Evolutionary conservation across 768 basidiomycete genomes (phyloP), one percentile per base, ranked within the genome.

Genomic region (Stropharia rugosoannulata): DNA sequence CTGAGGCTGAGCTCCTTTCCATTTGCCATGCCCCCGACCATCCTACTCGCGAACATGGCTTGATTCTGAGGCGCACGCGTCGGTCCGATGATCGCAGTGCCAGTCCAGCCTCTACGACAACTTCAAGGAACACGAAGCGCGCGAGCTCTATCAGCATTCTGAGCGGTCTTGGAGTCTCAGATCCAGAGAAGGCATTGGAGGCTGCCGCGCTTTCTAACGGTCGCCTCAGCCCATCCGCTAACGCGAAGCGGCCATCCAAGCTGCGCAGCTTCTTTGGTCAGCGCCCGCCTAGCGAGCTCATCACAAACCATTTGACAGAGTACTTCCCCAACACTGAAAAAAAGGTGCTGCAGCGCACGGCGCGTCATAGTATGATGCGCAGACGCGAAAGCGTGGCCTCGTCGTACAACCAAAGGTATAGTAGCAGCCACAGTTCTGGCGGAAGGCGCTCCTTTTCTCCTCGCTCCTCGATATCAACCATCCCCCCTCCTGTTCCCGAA

Each of bases 201-300:
- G 81, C 84, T 7, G 77, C 81, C 9, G 84, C 84, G 0, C 80
- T 84, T 5, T 76, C 80, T 4, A 68, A 73, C 12, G 63, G 65
- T 7, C 61, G 60, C 41, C 57, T 67, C n/a, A 74, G 55, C 59
- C 72, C 73, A 19, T 32, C 73, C 40, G 63, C 72, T 32, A 73
- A 72, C 54, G 70, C 69, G 42, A 82, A 82, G 62, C 74, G 79
- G 8, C 82, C 86, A 3, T 82, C 83, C 18, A 95, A 93, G 65
- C 69, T 95, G 45, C 90, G 90, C 71, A 95, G 94, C 77, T 99
- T 98, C 79, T 96, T 98, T 63, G 97, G 96, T 13, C 97, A 98
- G 65, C 90, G 97, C 39, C 97, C 97, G 0, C 95, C 97, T 0
- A 93, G 90, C 73, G 97, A 98, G 70, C 85, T 98, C 59, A 98